These are phyloP conservation scores for Plasmodium vivax DNA, from an alignment of 169 alveolate species.

Conservation along the genomic window DNA sequence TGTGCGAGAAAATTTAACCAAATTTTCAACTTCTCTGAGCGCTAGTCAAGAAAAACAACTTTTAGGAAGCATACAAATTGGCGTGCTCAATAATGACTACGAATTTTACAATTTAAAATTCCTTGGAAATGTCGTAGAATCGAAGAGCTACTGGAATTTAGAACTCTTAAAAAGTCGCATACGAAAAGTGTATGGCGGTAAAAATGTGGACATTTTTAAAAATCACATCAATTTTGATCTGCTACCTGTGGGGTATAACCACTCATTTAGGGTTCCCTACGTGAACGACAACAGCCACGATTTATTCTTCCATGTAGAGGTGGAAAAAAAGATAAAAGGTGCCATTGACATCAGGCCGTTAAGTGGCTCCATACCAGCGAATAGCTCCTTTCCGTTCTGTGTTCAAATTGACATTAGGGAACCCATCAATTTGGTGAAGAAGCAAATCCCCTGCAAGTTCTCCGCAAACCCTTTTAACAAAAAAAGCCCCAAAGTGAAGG, in stretches of 20 bases:
- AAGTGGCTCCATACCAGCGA: slow-evolving; percentile 33
- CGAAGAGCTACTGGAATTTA: slow-evolving; percentile 61
- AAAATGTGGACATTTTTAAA: slow-evolving; percentile 35
- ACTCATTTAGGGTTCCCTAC: slow-evolving; percentile 27
- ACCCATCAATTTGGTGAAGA: slow-evolving; percentile 24
- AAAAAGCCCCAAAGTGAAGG: slow-evolving; percentile 30
- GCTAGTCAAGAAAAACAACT: background rate
- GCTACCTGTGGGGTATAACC: slow-evolving; percentile 50
- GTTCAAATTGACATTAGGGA: slow-evolving; percentile 43
- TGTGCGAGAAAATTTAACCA: background rate
- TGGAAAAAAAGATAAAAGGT: slow-evolving; percentile 65
- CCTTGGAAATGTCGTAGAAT: slow-evolving; percentile 59
- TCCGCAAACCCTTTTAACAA: slow-evolving; percentile 15
- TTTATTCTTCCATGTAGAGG: slow-evolving; percentile 49
- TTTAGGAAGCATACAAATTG: slow-evolving; percentile 39
- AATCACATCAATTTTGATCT: slow-evolving; percentile 70
- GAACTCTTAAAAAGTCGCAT: slow-evolving; percentile 36
- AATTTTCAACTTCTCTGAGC: background rate
- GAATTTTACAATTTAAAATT: slow-evolving; percentile 65
- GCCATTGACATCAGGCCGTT: slow-evolving; percentile 15
- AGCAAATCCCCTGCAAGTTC: slow-evolving; percentile 37
- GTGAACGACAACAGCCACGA: slow-evolving; percentile 37
- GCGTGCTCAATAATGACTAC: slow-evolving; percentile 55
- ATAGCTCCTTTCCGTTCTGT: slow-evolving; percentile 33
- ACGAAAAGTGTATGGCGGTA: slow-evolving; percentile 22